Evolutionary conservation across 1,284 basidiomycete species (phyloP).

Genomic region (Boletellus sp.): DNA sequence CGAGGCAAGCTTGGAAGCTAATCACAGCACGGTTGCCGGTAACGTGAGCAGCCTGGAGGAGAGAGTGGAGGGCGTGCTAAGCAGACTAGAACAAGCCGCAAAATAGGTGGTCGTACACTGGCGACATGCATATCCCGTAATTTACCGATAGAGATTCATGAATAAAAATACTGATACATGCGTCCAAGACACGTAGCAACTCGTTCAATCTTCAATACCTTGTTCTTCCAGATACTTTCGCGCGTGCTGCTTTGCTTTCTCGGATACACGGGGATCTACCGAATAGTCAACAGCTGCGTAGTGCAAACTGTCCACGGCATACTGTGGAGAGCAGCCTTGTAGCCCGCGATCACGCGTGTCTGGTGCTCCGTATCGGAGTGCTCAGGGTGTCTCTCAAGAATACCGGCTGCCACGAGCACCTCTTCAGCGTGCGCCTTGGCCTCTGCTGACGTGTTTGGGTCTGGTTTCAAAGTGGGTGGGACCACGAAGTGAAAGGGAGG

Average conservation of each 20-base stretch:
- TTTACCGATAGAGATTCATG: not conserved
- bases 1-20: slow-evolving; percentile 73
- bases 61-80: slow-evolving; percentile 28
- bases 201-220: slow-evolving; percentile 14
- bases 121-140: not conserved
- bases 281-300: not conserved
- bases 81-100: slow-evolving; percentile 25
- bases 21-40: slow-evolving; percentile 64
- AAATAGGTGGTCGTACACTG: slow-evolving; percentile 2
- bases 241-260: slow-evolving; percentile 50
- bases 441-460: slow-evolving; percentile 40
- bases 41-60: slow-evolving; percentile 67
- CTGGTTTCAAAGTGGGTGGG: slow-evolving; percentile 17
- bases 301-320: slow-evolving; percentile 10
- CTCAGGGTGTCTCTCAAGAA: slow-evolving; percentile 26
- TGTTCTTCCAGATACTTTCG: slow-evolving; percentile 38
- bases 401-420: slow-evolving; percentile 38
- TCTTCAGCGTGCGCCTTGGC: slow-evolving; percentile 51
- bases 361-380: slow-evolving; percentile 39
- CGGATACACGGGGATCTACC: slow-evolving; percentile 41
- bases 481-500: not conserved
- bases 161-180: not conserved
- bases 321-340: slow-evolving; percentile 49
- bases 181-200: not conserved
- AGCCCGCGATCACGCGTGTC: slow-evolving; percentile 42